Base-by-base conservation (phyloP, 2,329 filamentous ascomycete species). In the Parastagonospora nodorum region DNA sequence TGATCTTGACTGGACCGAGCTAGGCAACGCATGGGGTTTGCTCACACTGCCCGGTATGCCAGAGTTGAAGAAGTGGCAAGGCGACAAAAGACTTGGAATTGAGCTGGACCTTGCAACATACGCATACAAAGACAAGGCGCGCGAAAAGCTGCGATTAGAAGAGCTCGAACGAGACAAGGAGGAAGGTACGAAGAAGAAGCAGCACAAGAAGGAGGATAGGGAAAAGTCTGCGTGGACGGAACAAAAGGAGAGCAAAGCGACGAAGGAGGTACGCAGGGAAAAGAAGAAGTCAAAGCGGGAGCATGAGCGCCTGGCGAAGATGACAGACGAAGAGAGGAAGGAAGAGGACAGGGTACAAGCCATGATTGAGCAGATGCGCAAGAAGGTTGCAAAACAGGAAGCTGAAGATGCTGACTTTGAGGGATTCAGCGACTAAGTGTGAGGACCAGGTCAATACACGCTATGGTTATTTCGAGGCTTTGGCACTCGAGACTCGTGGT, bases 11-110 rank as follows among this genome's bases (percentile, higher is more conserved):
- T 99, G 94, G 94, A 77, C 82, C 5, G 88, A 92, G 45, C 80
- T 94, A 1, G 93, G 87, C 1, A 80, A 85, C 46, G 89, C 88
- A 0, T 99, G 93, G 90, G 94, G 90, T 1, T 80, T 99, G 1
- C 79, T 97, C 2, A 87, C 87, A 43, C 81, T 97, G 57, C 94
- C 94, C 4, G 91, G 89, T 69, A 99, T 99, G 94, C 93, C 94
- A 0, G 94, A 99, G 73, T 77, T 78, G 16, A 80, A 78, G 58
- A 74, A 73, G 12, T 77, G 76, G 63, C 74, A 76, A 11, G 72
- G 74, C n/a, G 76, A 81, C 53, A 69, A 75, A 15, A 71, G 61
- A 5, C 64, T 77, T 2, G 75, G 76, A 2, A 61, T 78, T 0
- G 55, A 61, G 3, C 59, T 80, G 15, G 71, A 78, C 42, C 71